Percentiles rank a stretch among this genome's conserved stretches.
Evolutionary conservation across 768 basidiomycete species (phyloP).

Genomic region (Boletus sp.): DNA sequence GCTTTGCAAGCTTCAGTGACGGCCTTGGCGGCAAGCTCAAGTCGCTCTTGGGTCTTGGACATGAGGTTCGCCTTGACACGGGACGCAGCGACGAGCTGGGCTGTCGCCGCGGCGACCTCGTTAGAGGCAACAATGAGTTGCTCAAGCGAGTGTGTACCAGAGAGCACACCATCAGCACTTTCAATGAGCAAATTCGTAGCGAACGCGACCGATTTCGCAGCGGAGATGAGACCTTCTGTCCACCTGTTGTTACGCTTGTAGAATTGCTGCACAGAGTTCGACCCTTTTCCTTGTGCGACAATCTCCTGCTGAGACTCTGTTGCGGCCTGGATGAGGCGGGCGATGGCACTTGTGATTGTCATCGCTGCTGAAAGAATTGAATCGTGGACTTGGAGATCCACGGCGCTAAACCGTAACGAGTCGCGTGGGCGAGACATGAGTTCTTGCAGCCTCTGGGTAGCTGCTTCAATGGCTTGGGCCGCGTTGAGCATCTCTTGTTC

Average conservation of each 20-base stretch:
- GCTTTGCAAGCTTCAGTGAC: constrained; percentile 98
- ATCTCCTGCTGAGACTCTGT: constrained; percentile 99
- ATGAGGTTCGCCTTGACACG: constrained; percentile 97
- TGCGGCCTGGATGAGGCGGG: constrained; percentile 90
- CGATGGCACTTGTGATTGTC: constrained; percentile 94
- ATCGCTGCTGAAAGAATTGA: constrained; percentile 91
- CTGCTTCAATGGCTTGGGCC: constrained; percentile 88
- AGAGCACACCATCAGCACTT: constrained; percentile 94
- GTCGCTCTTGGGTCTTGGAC: constrained; percentile 96
- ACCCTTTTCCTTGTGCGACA: constrained; percentile 91
- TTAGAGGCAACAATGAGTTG: constrained; percentile 99
- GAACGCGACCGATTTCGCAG: constrained; percentile 96
- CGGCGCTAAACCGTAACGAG: constrained; percentile 78
- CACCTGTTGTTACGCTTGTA: constrained; percentile 99
- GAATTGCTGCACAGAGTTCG: constrained; percentile 91
- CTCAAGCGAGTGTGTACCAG: constrained; percentile 94
- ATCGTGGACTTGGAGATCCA: constrained; percentile 97
- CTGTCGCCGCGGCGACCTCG: constrained; percentile 95
- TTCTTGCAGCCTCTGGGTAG: constrained; percentile 84
- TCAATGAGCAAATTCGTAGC: constrained; percentile 95
- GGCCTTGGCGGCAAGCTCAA: constrained; percentile 95
- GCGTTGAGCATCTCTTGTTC: constrained; percentile 95
- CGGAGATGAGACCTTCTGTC: constrained; percentile 98
- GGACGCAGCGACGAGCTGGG: constrained; percentile 97
- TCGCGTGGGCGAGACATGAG: constrained; percentile 92